These are phyloP conservation scores for Pinus taeda DNA, from an alignment of 75 land plant genomes.

Conservation along the genomic window DNA sequence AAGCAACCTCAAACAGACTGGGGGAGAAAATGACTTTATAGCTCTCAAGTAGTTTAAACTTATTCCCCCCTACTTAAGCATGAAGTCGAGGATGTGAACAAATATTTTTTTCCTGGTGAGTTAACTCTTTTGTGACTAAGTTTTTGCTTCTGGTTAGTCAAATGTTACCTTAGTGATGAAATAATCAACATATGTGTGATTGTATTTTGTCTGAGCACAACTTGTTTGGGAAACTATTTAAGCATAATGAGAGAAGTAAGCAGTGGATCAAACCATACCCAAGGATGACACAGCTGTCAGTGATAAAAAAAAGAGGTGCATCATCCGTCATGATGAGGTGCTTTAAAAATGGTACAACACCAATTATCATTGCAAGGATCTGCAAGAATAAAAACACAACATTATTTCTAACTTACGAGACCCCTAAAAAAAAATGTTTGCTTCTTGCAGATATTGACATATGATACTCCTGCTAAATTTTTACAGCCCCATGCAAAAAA, in stretches of 20 bases:
- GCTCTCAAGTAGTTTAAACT: background rate
- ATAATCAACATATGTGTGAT: background rate
- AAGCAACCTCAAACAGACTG: background rate
- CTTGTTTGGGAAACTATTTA: background rate
- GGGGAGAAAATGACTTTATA: background rate
- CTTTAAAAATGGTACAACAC: constrained; percentile 62
- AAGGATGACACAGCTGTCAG: constrained; percentile 73
- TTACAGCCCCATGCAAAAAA: too few relatives aligned
- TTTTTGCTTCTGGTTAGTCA: background rate
- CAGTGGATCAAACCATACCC: constrained; percentile 40
- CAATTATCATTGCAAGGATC: constrained; percentile 65
- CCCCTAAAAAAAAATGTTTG: background rate
- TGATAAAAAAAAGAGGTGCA: constrained; percentile 76
- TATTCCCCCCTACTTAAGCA: background rate
- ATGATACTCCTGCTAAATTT: too few relatives aligned
- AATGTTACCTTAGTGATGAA: background rate
- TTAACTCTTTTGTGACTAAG: background rate
- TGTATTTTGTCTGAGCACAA: background rate
- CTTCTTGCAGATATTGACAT: background rate
- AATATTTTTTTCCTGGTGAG: background rate
- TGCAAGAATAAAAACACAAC: constrained; percentile 16
- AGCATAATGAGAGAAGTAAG: background rate
- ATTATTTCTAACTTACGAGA: background rate
- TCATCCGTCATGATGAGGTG: constrained; percentile 50
- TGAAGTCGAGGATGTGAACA: background rate